Evolutionary conservation across 2,329 filamentous ascomycete genomes (phyloP).

Genomic region (Diaporthe vaccinii): DNA sequence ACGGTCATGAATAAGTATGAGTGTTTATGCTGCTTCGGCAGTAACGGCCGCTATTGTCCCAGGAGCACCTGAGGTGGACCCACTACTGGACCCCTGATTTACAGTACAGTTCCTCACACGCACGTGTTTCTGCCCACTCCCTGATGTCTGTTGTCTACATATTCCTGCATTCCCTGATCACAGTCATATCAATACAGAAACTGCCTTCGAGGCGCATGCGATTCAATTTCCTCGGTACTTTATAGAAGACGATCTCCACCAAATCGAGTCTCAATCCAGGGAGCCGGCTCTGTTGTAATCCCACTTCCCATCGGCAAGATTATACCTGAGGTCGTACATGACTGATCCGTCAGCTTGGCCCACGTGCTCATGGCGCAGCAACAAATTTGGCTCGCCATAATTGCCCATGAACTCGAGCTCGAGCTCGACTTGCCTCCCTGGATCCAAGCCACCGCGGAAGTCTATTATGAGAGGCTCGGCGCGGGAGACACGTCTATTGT

Average conservation of each 20-base stretch:
- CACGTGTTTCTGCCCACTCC: not conserved
- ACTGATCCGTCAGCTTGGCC: constrained; percentile 29
- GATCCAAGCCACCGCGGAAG: constrained; percentile 49
- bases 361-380: constrained; percentile 44
- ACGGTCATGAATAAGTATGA: not conserved
- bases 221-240: not conserved
- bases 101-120: not conserved
- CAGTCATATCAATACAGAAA: not conserved
- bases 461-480: constrained; percentile 55
- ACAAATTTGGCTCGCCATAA: constrained; percentile 58
- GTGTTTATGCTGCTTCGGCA: not conserved
- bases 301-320: not conserved
- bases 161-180: not conserved
- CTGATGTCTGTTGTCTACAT: not conserved
- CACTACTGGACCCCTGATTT: not conserved
- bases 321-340: constrained; percentile 15
- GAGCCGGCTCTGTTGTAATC: not conserved
- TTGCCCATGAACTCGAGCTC: constrained; percentile 63
- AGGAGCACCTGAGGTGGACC: not conserved
- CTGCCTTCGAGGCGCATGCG: not conserved
- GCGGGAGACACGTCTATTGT: constrained; percentile 51
- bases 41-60: not conserved
- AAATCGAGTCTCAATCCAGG: not conserved
- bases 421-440: constrained; percentile 49
- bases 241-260: not conserved